Evolutionary conservation across 2,329 filamentous ascomycete species (phyloP).

Genomic region (Dactylellina drechsleri): DNA sequence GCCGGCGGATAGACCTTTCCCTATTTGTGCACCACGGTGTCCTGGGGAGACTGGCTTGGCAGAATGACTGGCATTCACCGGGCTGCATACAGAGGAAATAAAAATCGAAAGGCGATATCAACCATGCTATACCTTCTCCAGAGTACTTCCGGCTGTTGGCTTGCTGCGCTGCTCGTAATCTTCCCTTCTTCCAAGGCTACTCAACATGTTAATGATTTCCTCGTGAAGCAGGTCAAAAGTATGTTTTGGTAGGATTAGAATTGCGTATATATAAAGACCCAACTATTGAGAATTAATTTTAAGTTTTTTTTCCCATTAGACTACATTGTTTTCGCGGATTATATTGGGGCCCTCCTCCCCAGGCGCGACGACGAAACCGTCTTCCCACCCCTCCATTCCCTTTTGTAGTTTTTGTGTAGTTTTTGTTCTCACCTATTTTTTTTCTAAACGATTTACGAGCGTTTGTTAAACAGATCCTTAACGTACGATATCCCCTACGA

Average conservation of each 20-base stretch:
- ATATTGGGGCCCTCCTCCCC: slow-evolving; percentile 9
- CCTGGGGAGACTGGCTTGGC: slow-evolving; percentile 37
- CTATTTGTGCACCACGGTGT: slow-evolving; percentile 31
- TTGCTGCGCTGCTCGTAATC: slow-evolving; percentile 17
- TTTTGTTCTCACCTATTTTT: slow-evolving; percentile 8
- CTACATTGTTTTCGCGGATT: slow-evolving; percentile 11
- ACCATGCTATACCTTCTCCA: slow-evolving; percentile 43
- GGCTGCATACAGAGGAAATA: slow-evolving; percentile 34
- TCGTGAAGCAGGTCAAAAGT: slow-evolving; percentile 34
- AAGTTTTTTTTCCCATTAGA: slow-evolving; percentile 20
- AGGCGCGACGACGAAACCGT: too few relatives aligned
- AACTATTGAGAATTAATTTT: slow-evolving; percentile 27
- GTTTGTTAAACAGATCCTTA: slow-evolving; percentile 9
- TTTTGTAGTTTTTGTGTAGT: background rate
- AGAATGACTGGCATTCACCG: slow-evolving; percentile 22
- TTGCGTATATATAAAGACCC: slow-evolving; percentile 43
- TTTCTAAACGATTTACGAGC: slow-evolving; percentile 6
- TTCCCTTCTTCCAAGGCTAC: slow-evolving; percentile 30
- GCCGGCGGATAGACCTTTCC: slow-evolving; percentile 40
- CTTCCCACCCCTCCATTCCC: background rate
- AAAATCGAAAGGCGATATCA: slow-evolving; percentile 26
- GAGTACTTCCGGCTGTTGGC: slow-evolving; percentile 19
- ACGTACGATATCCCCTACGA: slow-evolving; percentile 16
- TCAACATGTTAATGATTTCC: slow-evolving; percentile 40
- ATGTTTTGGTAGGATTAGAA: slow-evolving; percentile 30